These are phyloP conservation scores for Pleurotus eryngii DNA, from an alignment of 768 basidiomycete genomes.

Conservation along the genomic window DNA sequence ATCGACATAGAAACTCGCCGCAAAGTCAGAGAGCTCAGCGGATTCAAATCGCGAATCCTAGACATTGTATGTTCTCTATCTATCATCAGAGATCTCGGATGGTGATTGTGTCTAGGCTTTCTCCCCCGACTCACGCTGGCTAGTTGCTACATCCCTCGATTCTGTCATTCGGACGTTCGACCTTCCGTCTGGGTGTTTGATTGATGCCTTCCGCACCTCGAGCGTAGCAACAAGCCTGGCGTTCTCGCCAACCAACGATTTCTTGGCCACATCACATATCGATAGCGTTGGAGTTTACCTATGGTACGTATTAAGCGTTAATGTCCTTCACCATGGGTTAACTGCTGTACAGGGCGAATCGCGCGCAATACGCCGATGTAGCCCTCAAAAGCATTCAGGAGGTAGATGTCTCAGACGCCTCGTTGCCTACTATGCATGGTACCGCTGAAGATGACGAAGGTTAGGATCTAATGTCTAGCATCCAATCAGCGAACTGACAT, in stretches of 20 bases:
- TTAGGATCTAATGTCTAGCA: slow-evolving; percentile 26
- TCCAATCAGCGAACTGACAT: not conserved
- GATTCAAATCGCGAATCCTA: slow-evolving; percentile 80
- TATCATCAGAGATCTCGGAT: slow-evolving; percentile 1
- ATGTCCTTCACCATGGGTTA: not conserved
- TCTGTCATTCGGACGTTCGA: slow-evolving; percentile 94
- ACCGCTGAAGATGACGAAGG: slow-evolving; percentile 71
- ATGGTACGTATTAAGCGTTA: slow-evolving; percentile 51
- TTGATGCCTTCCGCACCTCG: slow-evolving; percentile 87
- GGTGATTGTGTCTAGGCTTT: slow-evolving; percentile 58
- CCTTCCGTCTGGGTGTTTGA: slow-evolving; percentile 86
- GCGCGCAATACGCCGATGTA: slow-evolving; percentile 88
- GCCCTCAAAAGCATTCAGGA: slow-evolving; percentile 79
- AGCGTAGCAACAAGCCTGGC: slow-evolving; percentile 87
- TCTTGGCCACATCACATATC: slow-evolving; percentile 91
- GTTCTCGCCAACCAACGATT: slow-evolving; percentile 94
- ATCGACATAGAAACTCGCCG: slow-evolving; percentile 89
- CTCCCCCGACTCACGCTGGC: slow-evolving; percentile 94
- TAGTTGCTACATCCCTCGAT: slow-evolving; percentile 85
- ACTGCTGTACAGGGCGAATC: slow-evolving; percentile 71
- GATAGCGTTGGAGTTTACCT: slow-evolving; percentile 93
- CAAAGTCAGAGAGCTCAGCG: slow-evolving; percentile 85
- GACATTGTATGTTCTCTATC: slow-evolving; percentile 58
- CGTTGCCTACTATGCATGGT: slow-evolving; percentile 84
- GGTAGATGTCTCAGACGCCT: slow-evolving; percentile 63